phyloP scores from a whole-genome alignment of 371 early-diverging fungal genomes.

The Mucor sp. region DNA sequence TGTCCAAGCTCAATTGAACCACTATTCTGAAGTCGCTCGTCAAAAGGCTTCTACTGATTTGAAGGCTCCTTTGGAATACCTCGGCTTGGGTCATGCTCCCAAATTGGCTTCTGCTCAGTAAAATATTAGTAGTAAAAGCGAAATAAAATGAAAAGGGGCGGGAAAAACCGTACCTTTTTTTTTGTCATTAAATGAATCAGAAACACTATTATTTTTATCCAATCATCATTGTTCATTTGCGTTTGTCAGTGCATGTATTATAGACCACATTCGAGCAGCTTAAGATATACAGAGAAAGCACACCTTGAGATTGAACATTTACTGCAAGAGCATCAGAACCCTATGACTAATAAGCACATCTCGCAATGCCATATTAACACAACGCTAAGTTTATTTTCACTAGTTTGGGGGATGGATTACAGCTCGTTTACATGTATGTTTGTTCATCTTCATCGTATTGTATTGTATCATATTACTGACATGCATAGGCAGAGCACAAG shows the following conservation, averaged over 20 bases:
- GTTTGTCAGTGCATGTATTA: not conserved
- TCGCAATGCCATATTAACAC: too few species aligned
- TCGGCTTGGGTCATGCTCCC: slow-evolving; percentile 25
- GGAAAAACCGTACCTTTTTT: not conserved
- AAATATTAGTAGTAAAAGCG: not conserved
- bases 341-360: too few species aligned
- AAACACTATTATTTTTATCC: not conserved
- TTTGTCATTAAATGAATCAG: not conserved
- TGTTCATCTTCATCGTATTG: too few species aligned
- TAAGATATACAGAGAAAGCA: too few species aligned
- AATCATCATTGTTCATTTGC: not conserved
- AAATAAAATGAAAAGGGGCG: not conserved
- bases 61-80: slow-evolving; percentile 30
- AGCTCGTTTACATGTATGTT: too few species aligned
- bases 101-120: slow-evolving; percentile 19
- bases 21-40: slow-evolving; percentile 36
- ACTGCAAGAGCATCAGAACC: too few species aligned
- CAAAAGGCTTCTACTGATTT: slow-evolving; percentile 34
- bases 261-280: too few species aligned
- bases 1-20: slow-evolving; percentile 46
- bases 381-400: too few species aligned
- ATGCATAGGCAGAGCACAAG: too few species aligned
- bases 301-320: too few species aligned
- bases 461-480: too few species aligned
- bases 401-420: too few species aligned